Evolutionary conservation across 1,284 basidiomycete genomes (phyloP).

Genomic region (Boletellus deceptivus): DNA sequence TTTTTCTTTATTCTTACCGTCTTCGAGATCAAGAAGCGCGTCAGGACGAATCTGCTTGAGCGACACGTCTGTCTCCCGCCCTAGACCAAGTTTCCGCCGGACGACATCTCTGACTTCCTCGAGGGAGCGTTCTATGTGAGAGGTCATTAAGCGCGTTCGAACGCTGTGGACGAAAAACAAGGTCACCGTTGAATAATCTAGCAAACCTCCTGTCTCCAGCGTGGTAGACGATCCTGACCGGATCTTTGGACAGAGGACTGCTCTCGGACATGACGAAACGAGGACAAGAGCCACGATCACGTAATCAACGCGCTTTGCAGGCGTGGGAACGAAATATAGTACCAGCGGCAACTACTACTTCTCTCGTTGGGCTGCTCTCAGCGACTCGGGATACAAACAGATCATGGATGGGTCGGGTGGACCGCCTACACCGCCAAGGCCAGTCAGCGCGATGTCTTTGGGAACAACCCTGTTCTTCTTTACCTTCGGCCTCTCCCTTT

Average conservation of each 20-base stretch:
- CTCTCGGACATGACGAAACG: constrained; percentile 32
- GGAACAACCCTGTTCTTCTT: too few relatives aligned
- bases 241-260: constrained; percentile 36
- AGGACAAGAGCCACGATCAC: constrained; percentile 3
- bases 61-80: constrained; percentile 38
- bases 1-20: constrained; percentile 46
- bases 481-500: too few relatives aligned
- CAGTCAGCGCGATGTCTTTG: too few relatives aligned
- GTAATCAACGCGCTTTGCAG: constrained; percentile 4
- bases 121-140: constrained; percentile 53
- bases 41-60: constrained; percentile 59
- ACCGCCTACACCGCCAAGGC: too few relatives aligned
- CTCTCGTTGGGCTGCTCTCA: too few relatives aligned
- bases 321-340: too few relatives aligned
- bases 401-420: too few relatives aligned
- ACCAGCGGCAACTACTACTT: too few relatives aligned
- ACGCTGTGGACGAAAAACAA: neutral
- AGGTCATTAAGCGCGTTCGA: constrained; percentile 6
- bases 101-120: constrained; percentile 54
- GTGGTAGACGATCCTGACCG: constrained; percentile 57
- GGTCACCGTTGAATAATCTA: constrained; percentile 60
- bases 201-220: constrained; percentile 52
- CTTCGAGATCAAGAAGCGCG: constrained; percentile 61
- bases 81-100: constrained; percentile 57
- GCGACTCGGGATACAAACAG: too few relatives aligned